These are phyloP conservation scores for Capsella bursapastoris DNA, from an alignment of 345 rosid genomes.

Conservation along the genomic window DNA sequence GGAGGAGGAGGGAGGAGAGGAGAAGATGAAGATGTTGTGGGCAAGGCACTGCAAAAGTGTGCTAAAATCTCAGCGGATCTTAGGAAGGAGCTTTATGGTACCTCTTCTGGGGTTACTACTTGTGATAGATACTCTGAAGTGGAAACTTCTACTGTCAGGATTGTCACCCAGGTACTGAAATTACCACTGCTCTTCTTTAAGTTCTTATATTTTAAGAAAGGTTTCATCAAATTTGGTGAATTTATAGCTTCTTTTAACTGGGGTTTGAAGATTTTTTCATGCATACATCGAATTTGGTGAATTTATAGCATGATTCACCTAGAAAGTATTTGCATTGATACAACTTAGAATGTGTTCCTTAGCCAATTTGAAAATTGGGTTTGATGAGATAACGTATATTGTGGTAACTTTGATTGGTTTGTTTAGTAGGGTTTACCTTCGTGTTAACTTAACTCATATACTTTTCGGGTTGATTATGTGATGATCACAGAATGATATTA, in stretches of 20 bases:
- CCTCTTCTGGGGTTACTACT: slow-evolving; percentile 52
- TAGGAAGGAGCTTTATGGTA: slow-evolving; percentile 78
- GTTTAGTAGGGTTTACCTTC: background rate
- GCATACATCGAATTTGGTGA: background rate
- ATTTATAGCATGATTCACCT: background rate
- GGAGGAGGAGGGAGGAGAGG: slow-evolving; percentile 28
- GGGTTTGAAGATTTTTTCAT: slow-evolving; percentile 18
- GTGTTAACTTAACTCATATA: background rate
- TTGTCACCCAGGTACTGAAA: slow-evolving; percentile 77
- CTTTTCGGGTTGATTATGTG: slow-evolving; percentile 26
- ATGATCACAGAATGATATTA: slow-evolving; percentile 74
- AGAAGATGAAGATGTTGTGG: slow-evolving; percentile 77
- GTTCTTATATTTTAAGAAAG: background rate
- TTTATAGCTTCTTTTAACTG: background rate
- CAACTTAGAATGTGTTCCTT: background rate
- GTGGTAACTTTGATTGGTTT: background rate
- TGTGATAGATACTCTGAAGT: slow-evolving; percentile 86
- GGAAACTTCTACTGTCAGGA: slow-evolving; percentile 75
- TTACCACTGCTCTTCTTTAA: background rate
- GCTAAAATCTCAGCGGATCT: slow-evolving; percentile 80
- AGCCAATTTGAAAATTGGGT: background rate
- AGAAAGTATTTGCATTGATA: slow-evolving; percentile 21
- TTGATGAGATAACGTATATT: slow-evolving; percentile 14
- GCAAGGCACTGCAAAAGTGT: slow-evolving; percentile 87
- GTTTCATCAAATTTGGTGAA: background rate